Conservation (phyloP, 2,329 filamentous ascomycete genomes). For the Aspergillus ibericus region DNA sequence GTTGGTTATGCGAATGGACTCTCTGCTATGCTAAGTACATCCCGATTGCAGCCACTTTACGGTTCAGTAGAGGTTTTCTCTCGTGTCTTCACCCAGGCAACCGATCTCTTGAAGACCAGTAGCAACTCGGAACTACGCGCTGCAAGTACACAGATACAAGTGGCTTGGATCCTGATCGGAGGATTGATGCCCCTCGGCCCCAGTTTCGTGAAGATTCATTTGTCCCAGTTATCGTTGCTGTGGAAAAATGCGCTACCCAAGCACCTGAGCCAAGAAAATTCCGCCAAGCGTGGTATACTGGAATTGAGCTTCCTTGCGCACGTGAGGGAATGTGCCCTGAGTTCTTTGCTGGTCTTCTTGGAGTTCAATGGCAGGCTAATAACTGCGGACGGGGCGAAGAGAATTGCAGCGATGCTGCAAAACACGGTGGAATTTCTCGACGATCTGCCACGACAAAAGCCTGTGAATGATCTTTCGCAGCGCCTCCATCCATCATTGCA, state of each 20-base stretch:
- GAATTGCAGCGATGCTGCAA: conserved; percentile 90
- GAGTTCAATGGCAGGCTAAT: conserved; percentile 90
- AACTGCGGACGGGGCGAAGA: conserved; percentile 89
- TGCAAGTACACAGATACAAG: conserved; percentile 92
- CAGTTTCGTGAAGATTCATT: conserved; percentile 97
- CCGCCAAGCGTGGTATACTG: conserved; percentile 75
- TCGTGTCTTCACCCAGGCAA: conserved; percentile 85
- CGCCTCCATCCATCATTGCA: conserved; percentile 82
- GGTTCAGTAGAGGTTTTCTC: conserved; percentile 96
- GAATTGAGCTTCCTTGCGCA: conserved; percentile 93
- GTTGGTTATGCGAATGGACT: conserved; percentile 90
- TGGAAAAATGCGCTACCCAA: conserved; percentile 98
- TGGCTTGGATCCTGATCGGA: conserved; percentile 95
- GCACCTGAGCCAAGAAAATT: conserved; percentile 89
- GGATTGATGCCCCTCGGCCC: conserved; percentile 94
- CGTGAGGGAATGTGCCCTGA: conserved; percentile 89
- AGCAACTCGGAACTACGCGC: conserved; percentile 86
- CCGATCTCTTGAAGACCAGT: conserved; percentile 86
- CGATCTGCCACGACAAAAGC: conserved; percentile 78
- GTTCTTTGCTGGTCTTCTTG: conserved; percentile 86
- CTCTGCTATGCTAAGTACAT: conserved; percentile 86
- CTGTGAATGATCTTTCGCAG: conserved; percentile 81
- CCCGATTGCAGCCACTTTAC: conserved; percentile 82
- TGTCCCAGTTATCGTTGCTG: conserved; percentile 85
- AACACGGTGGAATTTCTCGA: conserved; percentile 90